Conservation (phyloP, 176 grass and related monocot genomes). For the Phoenix roebelenii region DNA sequence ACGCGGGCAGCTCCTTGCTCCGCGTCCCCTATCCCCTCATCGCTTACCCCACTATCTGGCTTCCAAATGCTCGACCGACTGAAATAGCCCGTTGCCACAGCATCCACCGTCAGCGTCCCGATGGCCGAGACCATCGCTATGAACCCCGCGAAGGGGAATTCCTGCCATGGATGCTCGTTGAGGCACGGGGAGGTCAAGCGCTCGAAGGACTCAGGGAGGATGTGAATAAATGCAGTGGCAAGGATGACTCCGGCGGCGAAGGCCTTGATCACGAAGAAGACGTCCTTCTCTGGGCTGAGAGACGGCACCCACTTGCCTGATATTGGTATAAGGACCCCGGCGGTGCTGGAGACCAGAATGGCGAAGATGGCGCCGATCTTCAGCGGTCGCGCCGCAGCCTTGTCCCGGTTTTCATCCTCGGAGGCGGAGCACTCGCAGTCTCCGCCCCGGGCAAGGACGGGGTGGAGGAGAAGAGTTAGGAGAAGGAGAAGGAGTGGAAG, state of each 20-base stretch:
- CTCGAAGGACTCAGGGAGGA: constrained; percentile 48
- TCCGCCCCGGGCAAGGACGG: constrained; percentile 13
- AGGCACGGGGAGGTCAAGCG: constrained; percentile 54
- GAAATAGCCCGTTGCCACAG: constrained; percentile 66
- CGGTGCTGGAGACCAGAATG: constrained; percentile 39
- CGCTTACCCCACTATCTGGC: background rate
- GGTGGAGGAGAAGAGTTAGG: background rate
- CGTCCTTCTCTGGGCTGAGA: constrained; percentile 26
- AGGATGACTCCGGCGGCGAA: constrained; percentile 78
- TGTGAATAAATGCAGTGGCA: constrained; percentile 66
- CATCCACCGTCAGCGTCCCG: constrained; percentile 50
- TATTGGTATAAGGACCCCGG: constrained; percentile 32
- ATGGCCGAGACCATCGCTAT: constrained; percentile 61
- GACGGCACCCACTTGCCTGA: constrained; percentile 35
- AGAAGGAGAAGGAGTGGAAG: constrained; percentile 15
- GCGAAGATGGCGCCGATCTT: constrained; percentile 61
- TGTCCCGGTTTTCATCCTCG: constrained; percentile 18
- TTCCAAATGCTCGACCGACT: constrained; percentile 23
- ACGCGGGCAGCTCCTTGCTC: background rate
- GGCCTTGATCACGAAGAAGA: constrained; percentile 63
- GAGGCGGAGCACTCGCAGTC: constrained; percentile 27
- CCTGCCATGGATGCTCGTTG: constrained; percentile 27
- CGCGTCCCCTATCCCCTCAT: background rate
- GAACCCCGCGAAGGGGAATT: constrained; percentile 46
- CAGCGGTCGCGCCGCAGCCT: constrained; percentile 23